Base-by-base conservation (phyloP, 129 eudicot species). In the Dittrichia graveolens region DNA sequence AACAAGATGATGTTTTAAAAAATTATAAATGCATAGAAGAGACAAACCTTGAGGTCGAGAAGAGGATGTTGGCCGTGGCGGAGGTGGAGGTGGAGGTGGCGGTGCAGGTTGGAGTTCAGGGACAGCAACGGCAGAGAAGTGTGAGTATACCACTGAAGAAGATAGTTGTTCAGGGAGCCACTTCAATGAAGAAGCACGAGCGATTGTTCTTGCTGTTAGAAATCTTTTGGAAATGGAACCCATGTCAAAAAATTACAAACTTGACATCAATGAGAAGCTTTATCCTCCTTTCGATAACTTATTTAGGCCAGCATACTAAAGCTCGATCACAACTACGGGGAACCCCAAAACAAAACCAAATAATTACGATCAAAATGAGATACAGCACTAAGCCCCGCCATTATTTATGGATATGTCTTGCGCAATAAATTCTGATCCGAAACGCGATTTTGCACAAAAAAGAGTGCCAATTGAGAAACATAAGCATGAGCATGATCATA, bases 21-120 rank as follows among this genome's bases (percentile, higher is more conserved):
- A 37, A 37, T 14, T 12, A 19, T 1, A 74, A 4, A 77, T 10
- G 50, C 5, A 55, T 18, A 61, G 5, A 50, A 59, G 34, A 18
- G 12, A 60, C 6, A 13, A 10, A 86, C 88, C 88, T 86, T 81
- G 84, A 74, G 88, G 46, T 50, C 55, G 85, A 70, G 75, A 54
- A 68, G 75, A 45, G 2, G 78, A 43, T 2, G 72, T 61, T 54
- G 71, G 69, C 40, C 39, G 61, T 40, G 75, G 67, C 42, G 10
- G 88, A 50, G 75, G 69, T 9, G 75, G 84, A 9, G 71, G 81
- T 73, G 41, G 89, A 11, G 60, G 78, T 65, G 24, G 88, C 58
- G 70, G 37, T 14, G 78, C 19, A 48, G 63, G 81, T 54, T 38
- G 53, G 18, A 71, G 72, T 18, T 78, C 82, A 71, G 82, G 66